A percentile compares a stretch with the other conserved stretches of the same genome.
phyloP scores from a whole-genome alignment of 2,329 filamentous ascomycete genomes.

The Aureobasidium sp. region DNA sequence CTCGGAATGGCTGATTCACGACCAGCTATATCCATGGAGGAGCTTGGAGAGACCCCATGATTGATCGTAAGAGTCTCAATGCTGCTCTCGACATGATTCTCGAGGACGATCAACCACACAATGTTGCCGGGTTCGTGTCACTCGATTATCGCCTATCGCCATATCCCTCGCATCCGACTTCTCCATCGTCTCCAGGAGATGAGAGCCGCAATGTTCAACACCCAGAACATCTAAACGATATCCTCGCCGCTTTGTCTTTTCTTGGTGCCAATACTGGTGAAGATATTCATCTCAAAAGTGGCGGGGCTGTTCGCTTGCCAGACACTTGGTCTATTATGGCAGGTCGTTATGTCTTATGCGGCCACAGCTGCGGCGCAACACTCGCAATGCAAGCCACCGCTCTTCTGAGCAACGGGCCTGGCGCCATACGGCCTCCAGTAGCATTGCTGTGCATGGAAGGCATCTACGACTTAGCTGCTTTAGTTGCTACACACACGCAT shows the following conservation, averaged over 20 bases:
- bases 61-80: conserved; percentile 29
- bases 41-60: conserved; percentile 42
- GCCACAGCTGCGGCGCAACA: conserved; percentile 57
- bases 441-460: conserved; percentile 56
- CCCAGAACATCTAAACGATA: conserved; percentile 54
- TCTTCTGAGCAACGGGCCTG: conserved; percentile 33
- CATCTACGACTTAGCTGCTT: conserved; percentile 55
- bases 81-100: conserved; percentile 32
- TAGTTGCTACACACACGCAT: conserved; percentile 42
- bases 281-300: background rate
- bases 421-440: conserved; percentile 33
- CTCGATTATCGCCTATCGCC: conserved; percentile 57
- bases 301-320: background rate
- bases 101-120: conserved; percentile 18
- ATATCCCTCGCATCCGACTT: conserved; percentile 33
- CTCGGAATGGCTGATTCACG: background rate
- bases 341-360: conserved; percentile 46
- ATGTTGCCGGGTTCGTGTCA: conserved; percentile 55
- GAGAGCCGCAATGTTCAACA: conserved; percentile 43
- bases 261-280: conserved; percentile 30
- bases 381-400: conserved; percentile 48
- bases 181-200: conserved; percentile 42
- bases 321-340: background rate
- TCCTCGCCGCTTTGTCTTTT: conserved; percentile 43
- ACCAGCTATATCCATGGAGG: conserved; percentile 41